Conservation (phyloP, 2,329 filamentous ascomycete genomes). For the Trichoderma semiorbis region DNA sequence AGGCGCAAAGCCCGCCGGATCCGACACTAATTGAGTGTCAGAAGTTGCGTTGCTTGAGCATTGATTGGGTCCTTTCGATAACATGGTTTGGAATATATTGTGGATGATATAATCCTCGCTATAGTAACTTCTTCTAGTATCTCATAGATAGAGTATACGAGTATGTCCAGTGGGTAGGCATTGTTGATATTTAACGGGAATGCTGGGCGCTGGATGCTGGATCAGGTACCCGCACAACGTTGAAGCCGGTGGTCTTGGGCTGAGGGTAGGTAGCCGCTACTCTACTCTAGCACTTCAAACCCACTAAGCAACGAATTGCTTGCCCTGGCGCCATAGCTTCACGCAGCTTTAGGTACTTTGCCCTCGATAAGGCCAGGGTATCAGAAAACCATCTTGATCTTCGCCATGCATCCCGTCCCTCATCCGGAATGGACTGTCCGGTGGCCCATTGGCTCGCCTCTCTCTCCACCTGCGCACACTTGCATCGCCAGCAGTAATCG, state of each 20-base stretch:
- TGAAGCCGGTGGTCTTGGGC: background rate
- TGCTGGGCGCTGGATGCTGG: background rate
- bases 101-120: background rate
- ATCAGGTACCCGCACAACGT: background rate
- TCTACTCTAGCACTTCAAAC: background rate
- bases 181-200: background rate
- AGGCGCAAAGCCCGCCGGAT: conserved; percentile 10
- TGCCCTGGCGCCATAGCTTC: background rate
- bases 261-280: background rate
- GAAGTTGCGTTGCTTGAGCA: background rate
- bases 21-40: background rate
- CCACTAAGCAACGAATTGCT: background rate
- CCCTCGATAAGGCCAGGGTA: background rate
- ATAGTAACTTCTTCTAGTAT: background rate
- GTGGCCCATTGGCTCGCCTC: background rate
- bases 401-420: background rate
- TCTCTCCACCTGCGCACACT: background rate
- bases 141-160: background rate
- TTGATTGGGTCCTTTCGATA: background rate
- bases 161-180: background rate
- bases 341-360: background rate
- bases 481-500: background rate
- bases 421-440: background rate
- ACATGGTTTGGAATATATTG: background rate
- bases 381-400: background rate